phyloP scores from a whole-genome alignment of 139 green algal species.

The Volvox reticuliferus region DNA sequence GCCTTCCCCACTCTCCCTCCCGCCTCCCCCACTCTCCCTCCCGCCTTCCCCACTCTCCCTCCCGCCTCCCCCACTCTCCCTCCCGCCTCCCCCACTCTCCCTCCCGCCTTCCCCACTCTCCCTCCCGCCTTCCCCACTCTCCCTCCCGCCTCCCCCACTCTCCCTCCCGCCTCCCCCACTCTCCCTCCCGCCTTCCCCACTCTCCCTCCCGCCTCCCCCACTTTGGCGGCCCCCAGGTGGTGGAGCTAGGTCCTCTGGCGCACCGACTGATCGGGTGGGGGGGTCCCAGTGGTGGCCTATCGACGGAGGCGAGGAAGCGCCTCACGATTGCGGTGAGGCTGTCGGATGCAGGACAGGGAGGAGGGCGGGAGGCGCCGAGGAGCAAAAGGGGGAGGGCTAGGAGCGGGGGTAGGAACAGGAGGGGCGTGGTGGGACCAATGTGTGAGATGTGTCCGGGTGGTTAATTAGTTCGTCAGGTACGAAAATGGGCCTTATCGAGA shows the following conservation, averaged over 20 bases:
- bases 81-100: neutral
- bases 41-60: neutral
- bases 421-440: neutral
- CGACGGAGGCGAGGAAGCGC: constrained; percentile 90
- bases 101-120: neutral
- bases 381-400: neutral
- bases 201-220: neutral
- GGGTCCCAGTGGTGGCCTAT: constrained; percentile 64
- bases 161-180: too few species aligned
- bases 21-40: neutral
- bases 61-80: too few species aligned
- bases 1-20: neutral
- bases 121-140: neutral
- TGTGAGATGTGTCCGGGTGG: neutral
- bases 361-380: too few species aligned
- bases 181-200: too few species aligned
- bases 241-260: constrained; percentile 74
- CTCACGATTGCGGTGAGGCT: constrained; percentile 86
- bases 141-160: too few species aligned
- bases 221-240: constrained; percentile 64
- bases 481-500: neutral
- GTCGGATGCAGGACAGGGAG: neutral
- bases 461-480: neutral
- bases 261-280: constrained; percentile 58
- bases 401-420: neutral